Percentiles rank a stretch among this genome's conserved stretches.
These are phyloP conservation scores for Ophidiomyces ophidiicola DNA, from an alignment of 2,329 filamentous ascomycete species.

Conservation along the genomic window DNA sequence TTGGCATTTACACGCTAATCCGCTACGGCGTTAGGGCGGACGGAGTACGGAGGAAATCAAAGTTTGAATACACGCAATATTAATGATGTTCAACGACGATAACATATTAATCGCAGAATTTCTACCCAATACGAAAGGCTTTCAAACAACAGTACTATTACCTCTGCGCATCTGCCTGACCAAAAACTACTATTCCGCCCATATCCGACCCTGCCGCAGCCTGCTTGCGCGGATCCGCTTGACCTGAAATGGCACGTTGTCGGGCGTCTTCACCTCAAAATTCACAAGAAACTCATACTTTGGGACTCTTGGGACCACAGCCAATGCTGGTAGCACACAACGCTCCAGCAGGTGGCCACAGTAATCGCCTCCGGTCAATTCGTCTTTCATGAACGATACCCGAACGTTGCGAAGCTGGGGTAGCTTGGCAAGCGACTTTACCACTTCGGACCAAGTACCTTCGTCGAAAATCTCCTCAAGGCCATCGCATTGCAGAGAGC, in stretches of 20 bases:
- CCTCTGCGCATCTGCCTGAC: not conserved
- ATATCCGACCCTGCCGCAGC: not conserved
- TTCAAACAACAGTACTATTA: too few species aligned
- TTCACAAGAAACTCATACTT: slow-evolving; percentile 10
- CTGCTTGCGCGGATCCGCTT: slow-evolving; percentile 1
- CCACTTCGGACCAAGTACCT: slow-evolving; percentile 1
- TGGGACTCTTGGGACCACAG: not conserved
- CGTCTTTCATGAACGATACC: slow-evolving; percentile 9
- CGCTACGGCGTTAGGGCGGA: too few species aligned
- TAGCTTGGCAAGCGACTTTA: not conserved
- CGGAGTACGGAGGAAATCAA: too few species aligned
- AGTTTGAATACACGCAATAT: too few species aligned
- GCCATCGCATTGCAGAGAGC: slow-evolving; percentile 8
- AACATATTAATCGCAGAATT: too few species aligned
- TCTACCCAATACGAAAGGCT: too few species aligned
- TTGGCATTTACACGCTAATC: too few species aligned
- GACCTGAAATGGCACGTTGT: slow-evolving; percentile 7
- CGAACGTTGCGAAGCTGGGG: slow-evolving; percentile 7
- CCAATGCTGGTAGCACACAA: slow-evolving; percentile 9
- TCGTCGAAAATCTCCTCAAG: slow-evolving; percentile 9
- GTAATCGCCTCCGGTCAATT: slow-evolving; percentile 7
- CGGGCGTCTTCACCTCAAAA: slow-evolving; percentile 9
- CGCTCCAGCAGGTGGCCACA: slow-evolving; percentile 6
- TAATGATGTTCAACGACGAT: too few species aligned
- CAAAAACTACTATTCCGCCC: not conserved